Evolutionary conservation across 306 rosid genomes (phyloP).

Genomic region (Dryas octopetala): DNA sequence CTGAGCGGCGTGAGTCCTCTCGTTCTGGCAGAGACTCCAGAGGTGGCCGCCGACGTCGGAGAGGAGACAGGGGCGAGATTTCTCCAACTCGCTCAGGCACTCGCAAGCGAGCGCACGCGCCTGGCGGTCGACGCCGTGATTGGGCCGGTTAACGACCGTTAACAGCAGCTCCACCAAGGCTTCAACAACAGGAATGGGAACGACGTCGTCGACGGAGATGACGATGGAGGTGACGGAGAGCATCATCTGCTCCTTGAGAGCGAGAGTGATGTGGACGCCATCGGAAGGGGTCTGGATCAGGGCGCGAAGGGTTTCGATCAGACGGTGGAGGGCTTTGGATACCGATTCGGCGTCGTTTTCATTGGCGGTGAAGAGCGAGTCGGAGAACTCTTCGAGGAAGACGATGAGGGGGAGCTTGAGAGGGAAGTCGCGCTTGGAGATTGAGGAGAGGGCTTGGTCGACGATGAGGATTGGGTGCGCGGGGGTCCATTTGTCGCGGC

Average conservation of each 20-base stretch:
- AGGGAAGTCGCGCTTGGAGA: conserved; percentile 71
- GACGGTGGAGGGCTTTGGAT: conserved; percentile 42
- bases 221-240: conserved; percentile 72
- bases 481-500: conserved; percentile 52
- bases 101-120: conserved; percentile 78
- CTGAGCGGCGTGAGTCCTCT: conserved; percentile 89
- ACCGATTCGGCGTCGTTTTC: conserved; percentile 2
- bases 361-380: conserved; percentile 30
- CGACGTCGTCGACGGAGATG: conserved; percentile 40
- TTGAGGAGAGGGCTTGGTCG: conserved; percentile 63
- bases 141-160: conserved; percentile 77
- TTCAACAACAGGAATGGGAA: conserved; percentile 29
- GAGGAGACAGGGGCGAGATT: conserved; percentile 63
- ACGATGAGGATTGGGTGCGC: conserved; percentile 35
- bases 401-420: conserved; percentile 58
- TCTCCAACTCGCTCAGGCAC: conserved; percentile 83
- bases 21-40: conserved; percentile 87
- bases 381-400: conserved; percentile 81
- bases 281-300: conserved; percentile 63
- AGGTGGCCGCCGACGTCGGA: conserved; percentile 79
- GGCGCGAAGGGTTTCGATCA: conserved; percentile 58
- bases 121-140: conserved; percentile 66
- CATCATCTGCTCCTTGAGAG: conserved; percentile 81
- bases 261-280: conserved; percentile 41
- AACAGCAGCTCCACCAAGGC: conserved; percentile 63